phyloP scores from a whole-genome alignment of 345 rosid species.

The Aethionema arabicum region DNA sequence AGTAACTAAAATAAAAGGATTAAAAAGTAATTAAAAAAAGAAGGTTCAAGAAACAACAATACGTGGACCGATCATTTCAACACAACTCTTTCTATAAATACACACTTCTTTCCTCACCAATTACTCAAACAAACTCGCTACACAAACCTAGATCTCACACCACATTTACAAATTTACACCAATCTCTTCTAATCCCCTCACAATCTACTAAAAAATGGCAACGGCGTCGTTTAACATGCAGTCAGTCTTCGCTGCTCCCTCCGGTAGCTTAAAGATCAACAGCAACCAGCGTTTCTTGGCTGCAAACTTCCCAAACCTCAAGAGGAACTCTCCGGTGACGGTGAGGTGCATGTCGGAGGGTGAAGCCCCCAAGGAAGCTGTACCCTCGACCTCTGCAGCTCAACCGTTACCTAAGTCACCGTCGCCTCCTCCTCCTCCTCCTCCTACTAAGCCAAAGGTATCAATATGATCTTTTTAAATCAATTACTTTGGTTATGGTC shows the following conservation, averaged over 20 bases:
- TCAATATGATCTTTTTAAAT: neutral
- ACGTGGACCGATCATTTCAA: conserved; percentile 17
- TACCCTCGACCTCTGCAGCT: conserved; percentile 32
- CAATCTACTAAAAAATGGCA: conserved; percentile 41
- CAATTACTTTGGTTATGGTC: too few relatives aligned
- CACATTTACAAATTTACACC: too few relatives aligned
- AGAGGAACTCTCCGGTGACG: conserved; percentile 28
- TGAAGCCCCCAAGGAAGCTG: conserved; percentile 25
- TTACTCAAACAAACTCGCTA: conserved; percentile 21
- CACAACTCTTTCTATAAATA: conserved; percentile 33
- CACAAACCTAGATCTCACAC: neutral
- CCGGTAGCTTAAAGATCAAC: conserved; percentile 32
- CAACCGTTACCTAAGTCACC: conserved; percentile 31
- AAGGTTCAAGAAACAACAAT: conserved; percentile 24
- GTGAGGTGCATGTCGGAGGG: conserved; percentile 50
- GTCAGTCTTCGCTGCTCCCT: conserved; percentile 39
- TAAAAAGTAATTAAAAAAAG: conserved; percentile 26
- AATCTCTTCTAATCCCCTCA: neutral
- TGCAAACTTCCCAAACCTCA: conserved; percentile 20
- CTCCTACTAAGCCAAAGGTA: conserved; percentile 38
- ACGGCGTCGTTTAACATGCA: conserved; percentile 42
- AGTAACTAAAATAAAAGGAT: conserved; percentile 6
- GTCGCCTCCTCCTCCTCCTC: conserved; percentile 18
- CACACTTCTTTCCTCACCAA: neutral
- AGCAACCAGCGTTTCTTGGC: conserved; percentile 30